A percentile compares a stretch with the other conserved stretches of the same genome.
These are phyloP conservation scores for Elongisporangium senticosum DNA, from an alignment of 352 stramenopile genomes.

Conservation along the genomic window DNA sequence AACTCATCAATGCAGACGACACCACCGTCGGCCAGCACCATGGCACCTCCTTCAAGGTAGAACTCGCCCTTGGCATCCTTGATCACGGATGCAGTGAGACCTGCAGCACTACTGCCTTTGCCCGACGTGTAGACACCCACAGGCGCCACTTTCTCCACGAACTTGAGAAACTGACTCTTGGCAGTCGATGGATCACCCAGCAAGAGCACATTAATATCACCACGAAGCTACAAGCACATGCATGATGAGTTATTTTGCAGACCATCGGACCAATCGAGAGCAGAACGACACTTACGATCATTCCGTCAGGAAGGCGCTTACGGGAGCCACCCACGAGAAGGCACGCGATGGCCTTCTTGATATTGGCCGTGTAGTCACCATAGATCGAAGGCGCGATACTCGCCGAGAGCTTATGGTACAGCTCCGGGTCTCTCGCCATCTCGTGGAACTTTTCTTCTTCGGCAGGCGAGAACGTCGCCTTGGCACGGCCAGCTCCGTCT, in stretches of 20 bases:
- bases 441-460: conserved; percentile 98
- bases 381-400: conserved; percentile 94
- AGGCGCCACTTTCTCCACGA: conserved; percentile 94
- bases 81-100: conserved; percentile 96
- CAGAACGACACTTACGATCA: conserved; percentile 88
- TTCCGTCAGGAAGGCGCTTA: conserved; percentile 94
- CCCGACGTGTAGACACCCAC: conserved; percentile 98
- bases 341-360: conserved; percentile 96
- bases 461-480: conserved; percentile 90
- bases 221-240: conserved; percentile 55
- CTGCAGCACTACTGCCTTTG: conserved; percentile 96
- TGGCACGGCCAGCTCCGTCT: conserved; percentile 85
- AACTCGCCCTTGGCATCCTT: conserved; percentile 95
- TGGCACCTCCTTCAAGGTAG: conserved; percentile 96
- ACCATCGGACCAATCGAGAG: too few species aligned
- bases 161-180: conserved; percentile 99
- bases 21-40: conserved; percentile 97
- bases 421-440: conserved; percentile 84
- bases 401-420: conserved; percentile 91
- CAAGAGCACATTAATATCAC: conserved; percentile 98
- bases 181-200: conserved; percentile 97
- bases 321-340: conserved; percentile 92
- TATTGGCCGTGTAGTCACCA: conserved; percentile 96
- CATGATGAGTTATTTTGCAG: background rate
- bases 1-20: conserved; percentile 99